Percentiles rank a stretch among this genome's conserved stretches.
phyloP scores from a whole-genome alignment of 2,329 filamentous ascomycete species.

The Xylaria sp. region DNA sequence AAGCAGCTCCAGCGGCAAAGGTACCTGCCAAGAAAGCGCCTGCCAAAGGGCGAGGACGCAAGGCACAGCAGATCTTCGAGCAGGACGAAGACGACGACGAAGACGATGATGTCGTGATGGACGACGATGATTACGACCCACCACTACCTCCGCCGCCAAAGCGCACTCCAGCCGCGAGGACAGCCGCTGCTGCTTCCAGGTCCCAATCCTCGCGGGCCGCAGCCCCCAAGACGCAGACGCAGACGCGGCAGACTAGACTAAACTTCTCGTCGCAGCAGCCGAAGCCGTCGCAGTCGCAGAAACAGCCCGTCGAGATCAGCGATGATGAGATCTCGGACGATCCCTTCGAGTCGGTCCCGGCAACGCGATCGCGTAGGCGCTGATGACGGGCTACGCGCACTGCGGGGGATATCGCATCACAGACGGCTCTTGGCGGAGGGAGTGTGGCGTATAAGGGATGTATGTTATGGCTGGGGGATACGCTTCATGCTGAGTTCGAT shows the following conservation, averaged over 20 bases:
- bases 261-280: conserved; percentile 53
- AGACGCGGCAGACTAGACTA: conserved; percentile 50
- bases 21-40: conserved; percentile 50
- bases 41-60: conserved; percentile 49
- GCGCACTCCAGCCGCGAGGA: conserved; percentile 36
- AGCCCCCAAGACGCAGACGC: conserved; percentile 35
- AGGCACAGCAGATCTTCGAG: conserved; percentile 42
- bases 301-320: conserved; percentile 60
- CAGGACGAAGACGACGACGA: conserved; percentile 47
- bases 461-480: neutral
- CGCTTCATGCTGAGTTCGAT: neutral
- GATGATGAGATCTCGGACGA: conserved; percentile 68
- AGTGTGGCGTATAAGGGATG: neutral
- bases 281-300: too few relatives aligned
- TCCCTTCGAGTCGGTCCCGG: conserved; percentile 58
- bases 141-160: conserved; percentile 41
- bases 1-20: conserved; percentile 40
- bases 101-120: conserved; percentile 56
- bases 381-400: neutral
- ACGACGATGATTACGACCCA: conserved; percentile 53
- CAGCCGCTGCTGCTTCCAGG: conserved; percentile 31
- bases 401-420: neutral
- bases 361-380: conserved; percentile 33
- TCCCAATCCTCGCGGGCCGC: conserved; percentile 40
- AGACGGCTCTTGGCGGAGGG: neutral